Conservation (phyloP, 1,284 basidiomycete genomes). For the Irpex rosettiformis region DNA sequence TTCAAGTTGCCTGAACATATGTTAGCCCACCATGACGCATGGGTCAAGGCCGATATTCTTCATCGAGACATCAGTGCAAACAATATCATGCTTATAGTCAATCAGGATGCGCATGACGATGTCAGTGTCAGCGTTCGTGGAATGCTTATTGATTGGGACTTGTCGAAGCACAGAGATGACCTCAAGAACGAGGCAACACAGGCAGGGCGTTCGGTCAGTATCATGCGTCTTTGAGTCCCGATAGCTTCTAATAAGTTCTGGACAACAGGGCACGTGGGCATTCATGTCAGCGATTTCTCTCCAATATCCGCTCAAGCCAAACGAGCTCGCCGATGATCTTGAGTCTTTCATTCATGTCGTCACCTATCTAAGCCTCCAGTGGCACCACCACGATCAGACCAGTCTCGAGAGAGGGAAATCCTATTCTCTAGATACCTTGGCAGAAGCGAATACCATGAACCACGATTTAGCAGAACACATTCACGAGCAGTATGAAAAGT, state of each 20-base stretch:
- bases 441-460: background rate
- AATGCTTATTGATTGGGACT: constrained; percentile 8
- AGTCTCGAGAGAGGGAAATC: too few species aligned
- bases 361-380: background rate
- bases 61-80: constrained; percentile 6
- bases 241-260: background rate
- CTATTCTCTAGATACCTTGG: background rate
- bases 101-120: background rate
- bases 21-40: constrained; percentile 2
- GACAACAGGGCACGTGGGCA: constrained; percentile 7
- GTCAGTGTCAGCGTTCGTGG: background rate
- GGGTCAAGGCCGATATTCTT: background rate
- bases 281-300: constrained; percentile 2
- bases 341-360: constrained; percentile 8
- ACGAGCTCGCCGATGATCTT: constrained; percentile 7
- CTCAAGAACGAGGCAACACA: background rate
- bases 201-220: background rate
- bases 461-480: background rate
- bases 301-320: constrained; percentile 5
- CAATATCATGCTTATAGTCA: constrained; percentile 4
- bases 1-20: background rate
- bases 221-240: background rate
- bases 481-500: background rate
- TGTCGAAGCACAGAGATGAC: background rate
- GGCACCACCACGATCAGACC: constrained; percentile 1